Percentiles rank a stretch among this genome's conserved stretches.
Evolutionary conservation across 768 basidiomycete genomes (phyloP).

Genomic region (Collybia mongolica): DNA sequence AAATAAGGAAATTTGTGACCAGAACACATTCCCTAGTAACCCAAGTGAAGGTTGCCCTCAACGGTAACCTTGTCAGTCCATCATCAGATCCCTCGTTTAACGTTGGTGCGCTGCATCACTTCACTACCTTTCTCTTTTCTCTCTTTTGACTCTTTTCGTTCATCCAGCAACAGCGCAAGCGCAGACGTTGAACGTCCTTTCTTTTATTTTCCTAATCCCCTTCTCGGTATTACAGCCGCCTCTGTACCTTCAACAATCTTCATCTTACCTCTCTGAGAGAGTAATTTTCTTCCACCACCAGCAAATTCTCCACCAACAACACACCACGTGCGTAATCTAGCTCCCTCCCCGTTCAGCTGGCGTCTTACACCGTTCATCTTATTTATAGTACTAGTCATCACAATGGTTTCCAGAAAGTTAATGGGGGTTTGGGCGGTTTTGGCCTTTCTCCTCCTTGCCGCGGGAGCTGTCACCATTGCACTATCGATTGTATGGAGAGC

Average conservation of each 20-base stretch:
- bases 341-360: neutral
- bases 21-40: no score
- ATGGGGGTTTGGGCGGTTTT: constrained; percentile 73
- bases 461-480: constrained; percentile 62
- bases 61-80: neutral
- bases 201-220: constrained; percentile 32
- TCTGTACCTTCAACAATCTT: constrained; percentile 30
- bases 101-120: constrained; percentile 15
- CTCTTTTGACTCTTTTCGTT: constrained; percentile 29
- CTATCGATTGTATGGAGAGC: constrained; percentile 72
- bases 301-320: neutral
- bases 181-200: constrained; percentile 72
- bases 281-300: constrained; percentile 12
- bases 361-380: constrained; percentile 1
- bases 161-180: constrained; percentile 45
- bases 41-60: no score
- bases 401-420: constrained; percentile 72
- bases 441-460: constrained; percentile 67
- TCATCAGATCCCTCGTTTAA: constrained; percentile 3
- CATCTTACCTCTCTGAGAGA: constrained; percentile 53
- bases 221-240: constrained; percentile 41
- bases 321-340: constrained; percentile 1
- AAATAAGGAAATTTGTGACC: no score
- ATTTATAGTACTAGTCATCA: neutral
- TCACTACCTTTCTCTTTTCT: constrained; percentile 22